These are phyloP conservation scores for Starmerella bombi DNA, from an alignment of 805 yeast species.

Conservation along the genomic window DNA sequence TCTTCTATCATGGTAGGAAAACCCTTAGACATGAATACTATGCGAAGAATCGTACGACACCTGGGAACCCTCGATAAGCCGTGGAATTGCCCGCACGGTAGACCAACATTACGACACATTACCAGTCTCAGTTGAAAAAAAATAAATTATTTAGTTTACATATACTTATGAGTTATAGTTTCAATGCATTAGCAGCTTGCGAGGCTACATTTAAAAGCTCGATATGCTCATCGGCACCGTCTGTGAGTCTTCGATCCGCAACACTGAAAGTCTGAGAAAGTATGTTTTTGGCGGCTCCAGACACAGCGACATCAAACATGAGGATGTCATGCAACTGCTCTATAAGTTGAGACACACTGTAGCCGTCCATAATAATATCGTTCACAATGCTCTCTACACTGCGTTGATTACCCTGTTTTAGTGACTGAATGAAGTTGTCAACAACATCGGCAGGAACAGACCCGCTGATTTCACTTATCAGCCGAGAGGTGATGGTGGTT, in stretches of 20 bases:
- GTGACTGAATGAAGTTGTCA: conserved; percentile 30
- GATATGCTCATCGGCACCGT: conserved; percentile 81
- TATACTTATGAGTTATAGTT: neutral
- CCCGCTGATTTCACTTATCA: conserved; percentile 64
- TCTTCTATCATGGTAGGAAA: conserved; percentile 89
- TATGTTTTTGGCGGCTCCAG: conserved; percentile 45
- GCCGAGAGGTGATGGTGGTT: conserved; percentile 31
- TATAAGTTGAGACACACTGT: conserved; percentile 63
- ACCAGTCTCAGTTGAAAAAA: conserved; percentile 33
- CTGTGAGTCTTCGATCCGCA: conserved; percentile 58
- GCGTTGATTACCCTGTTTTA: conserved; percentile 25
- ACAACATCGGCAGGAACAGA: conserved; percentile 44
- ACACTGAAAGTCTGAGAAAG: conserved; percentile 57
- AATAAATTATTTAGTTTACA: neutral
- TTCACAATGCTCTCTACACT: conserved; percentile 32
- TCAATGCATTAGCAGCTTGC: conserved; percentile 32
- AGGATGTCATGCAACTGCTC: conserved; percentile 60
- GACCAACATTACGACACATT: conserved; percentile 92
- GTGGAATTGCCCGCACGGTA: conserved; percentile 91
- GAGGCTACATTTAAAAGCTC: conserved; percentile 57
- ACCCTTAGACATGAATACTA: conserved; percentile 41
- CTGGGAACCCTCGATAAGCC: conserved; percentile 72
- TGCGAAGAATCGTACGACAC: conserved; percentile 56
- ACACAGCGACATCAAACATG: conserved; percentile 40
- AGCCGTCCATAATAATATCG: conserved; percentile 49